Conservation (phyloP, 2,329 filamentous ascomycete genomes). For the Cladosporium sphaerospermum region DNA sequence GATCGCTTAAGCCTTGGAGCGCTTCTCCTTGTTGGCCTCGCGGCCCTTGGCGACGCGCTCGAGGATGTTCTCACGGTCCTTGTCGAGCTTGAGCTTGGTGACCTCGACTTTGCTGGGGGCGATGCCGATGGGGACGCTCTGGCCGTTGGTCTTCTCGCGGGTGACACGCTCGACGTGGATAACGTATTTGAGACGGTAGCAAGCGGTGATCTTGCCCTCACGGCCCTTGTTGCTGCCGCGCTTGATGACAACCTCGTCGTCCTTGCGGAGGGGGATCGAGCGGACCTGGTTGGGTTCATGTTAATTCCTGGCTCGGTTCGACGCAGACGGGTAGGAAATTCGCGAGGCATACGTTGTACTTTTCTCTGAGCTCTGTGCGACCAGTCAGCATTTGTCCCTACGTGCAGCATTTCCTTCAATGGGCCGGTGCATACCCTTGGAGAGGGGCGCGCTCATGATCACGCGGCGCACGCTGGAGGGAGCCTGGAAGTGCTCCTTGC, state of each 20-base stretch:
- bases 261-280: slow-evolving; percentile 95
- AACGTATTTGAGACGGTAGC: slow-evolving; percentile 97
- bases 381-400: slow-evolving; percentile 19
- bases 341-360: slow-evolving; percentile 74
- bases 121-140: slow-evolving; percentile 89
- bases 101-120: slow-evolving; percentile 96
- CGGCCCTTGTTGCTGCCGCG: slow-evolving; percentile 94
- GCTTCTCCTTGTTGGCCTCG: slow-evolving; percentile 61
- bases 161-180: slow-evolving; percentile 95
- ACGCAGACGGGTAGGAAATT: not conserved
- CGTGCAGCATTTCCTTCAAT: slow-evolving; percentile 10
- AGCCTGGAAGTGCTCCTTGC: slow-evolving; percentile 96
- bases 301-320: slow-evolving; percentile 11
- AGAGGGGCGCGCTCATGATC: slow-evolving; percentile 94
- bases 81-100: slow-evolving; percentile 98
- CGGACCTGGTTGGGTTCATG: slow-evolving; percentile 58
- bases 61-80: slow-evolving; percentile 84
- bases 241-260: slow-evolving; percentile 73
- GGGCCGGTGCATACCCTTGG: slow-evolving; percentile 55
- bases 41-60: slow-evolving; percentile 77
- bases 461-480: slow-evolving; percentile 89
- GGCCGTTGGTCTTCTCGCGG: slow-evolving; percentile 95
- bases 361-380: slow-evolving; percentile 70
- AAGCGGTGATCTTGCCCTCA: slow-evolving; percentile 95
- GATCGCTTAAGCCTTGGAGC: slow-evolving; percentile 20